Percentiles rank a stretch among this genome's conserved stretches.
These are phyloP conservation scores for Anisodus acutangulus DNA, from an alignment of 257 asterid genomes.

Conservation along the genomic window DNA sequence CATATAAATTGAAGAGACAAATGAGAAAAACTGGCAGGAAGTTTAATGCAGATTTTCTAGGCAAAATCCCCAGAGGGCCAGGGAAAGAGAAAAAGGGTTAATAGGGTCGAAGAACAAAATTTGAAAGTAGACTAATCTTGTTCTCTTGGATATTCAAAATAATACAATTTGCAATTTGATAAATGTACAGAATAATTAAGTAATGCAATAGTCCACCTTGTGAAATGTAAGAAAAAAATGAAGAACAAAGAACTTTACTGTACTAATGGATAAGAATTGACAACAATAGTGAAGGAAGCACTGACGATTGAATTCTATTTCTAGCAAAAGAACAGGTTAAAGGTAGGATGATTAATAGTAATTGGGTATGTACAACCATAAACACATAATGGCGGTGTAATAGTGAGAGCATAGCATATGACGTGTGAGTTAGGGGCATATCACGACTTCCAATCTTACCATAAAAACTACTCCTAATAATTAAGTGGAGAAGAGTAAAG, in stretches of 20 bases:
- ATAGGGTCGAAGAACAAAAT: slow-evolving; percentile 22
- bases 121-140: background rate
- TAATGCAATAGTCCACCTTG: background rate
- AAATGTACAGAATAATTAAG: background rate
- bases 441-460: background rate
- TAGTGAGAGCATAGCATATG: background rate
- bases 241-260: background rate
- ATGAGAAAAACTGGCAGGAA: slow-evolving; percentile 42
- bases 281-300: background rate
- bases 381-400: too few relatives aligned
- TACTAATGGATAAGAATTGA: background rate
- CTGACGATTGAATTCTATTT: slow-evolving; percentile 1
- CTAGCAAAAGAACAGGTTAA: background rate
- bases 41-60: slow-evolving; percentile 45
- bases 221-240: background rate
- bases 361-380: too few relatives aligned
- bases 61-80: slow-evolving; percentile 53
- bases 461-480: background rate
- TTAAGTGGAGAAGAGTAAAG: background rate
- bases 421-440: background rate
- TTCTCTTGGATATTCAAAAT: background rate
- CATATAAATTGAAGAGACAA: slow-evolving; percentile 33
- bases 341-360: background rate
- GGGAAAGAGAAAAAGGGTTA: slow-evolving; percentile 36
- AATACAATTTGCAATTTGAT: background rate